Base-by-base conservation (phyloP, 2,329 filamentous ascomycete species). In the Metarhizium rileyi region DNA sequence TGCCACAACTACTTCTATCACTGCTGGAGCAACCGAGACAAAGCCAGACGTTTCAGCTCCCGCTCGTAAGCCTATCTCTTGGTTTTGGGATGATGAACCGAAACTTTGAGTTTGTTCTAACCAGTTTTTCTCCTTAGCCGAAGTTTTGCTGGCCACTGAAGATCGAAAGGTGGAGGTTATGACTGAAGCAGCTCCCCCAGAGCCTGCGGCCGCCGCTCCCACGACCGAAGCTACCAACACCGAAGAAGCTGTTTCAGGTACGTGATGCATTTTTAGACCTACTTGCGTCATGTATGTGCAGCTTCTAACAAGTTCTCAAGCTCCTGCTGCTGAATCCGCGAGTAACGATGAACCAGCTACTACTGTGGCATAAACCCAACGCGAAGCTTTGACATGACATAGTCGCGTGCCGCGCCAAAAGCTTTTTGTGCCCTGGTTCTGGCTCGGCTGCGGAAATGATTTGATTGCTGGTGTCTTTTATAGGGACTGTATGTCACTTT, bases 11-110 rank as follows among this genome's bases (percentile, higher is more conserved):
- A 55, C 58, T 9, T 52, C 59, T 26, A 49, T 61, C 28, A 56
- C 63, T 23, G 53, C 61, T n/a, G 64, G 63, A 49, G 56, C 64
- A 9, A 63, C 65, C 50, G 68, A 65, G 61, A 64, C 67, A 6
- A 65, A 68, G 57, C 58, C 60, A 41, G 55, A 61, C 20, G 58
- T 61, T 30, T 54, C 66, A 36, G 61, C 58, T 38, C 61, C 63
- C 5, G 61, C 60, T 43, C 55, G 63, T 65, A 60, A 46, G 62
- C 62, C 51, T 36, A 9, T 30, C n/a, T 23, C 18, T 16, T 8
- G 27, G 6, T n/a, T 42, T 46, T 46, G 6, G 25, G 16, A 3
- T 38, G 7, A 20, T 10, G 2, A n/a, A 20, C 10, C 20, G 35
- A 20, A 6, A 22, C 20, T 7, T 38, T 38, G 35, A 38, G 5